These are phyloP conservation scores for Panicum virgatum DNA, from an alignment of 202 grass and related monocot species.

Conservation along the genomic window DNA sequence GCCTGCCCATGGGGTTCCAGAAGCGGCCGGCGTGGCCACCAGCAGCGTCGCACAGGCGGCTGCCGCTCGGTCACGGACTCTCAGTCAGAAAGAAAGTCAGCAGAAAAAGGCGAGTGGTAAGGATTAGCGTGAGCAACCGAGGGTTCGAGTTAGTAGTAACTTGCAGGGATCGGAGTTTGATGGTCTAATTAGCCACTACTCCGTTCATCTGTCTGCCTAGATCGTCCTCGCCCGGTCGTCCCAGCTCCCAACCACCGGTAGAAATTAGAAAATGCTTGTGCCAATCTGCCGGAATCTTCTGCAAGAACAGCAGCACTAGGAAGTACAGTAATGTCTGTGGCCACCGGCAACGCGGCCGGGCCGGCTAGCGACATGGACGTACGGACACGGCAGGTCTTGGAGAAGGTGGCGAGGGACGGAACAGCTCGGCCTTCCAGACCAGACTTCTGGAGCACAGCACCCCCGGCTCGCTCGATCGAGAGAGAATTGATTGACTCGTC, in stretches of 20 bases:
- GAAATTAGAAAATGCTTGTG: neutral
- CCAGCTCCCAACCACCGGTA: neutral
- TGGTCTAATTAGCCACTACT: neutral
- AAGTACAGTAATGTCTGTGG: neutral
- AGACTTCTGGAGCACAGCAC: neutral
- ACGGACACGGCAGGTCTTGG: neutral
- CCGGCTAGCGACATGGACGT: neutral
- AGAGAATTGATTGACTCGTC: neutral
- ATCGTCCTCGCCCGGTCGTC: neutral
- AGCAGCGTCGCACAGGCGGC: neutral
- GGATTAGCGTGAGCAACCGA: neutral
- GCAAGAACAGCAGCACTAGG: neutral
- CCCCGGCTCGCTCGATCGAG: neutral
- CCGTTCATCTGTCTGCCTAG: neutral
- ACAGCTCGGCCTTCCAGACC: neutral
- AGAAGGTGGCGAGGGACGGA: neutral
- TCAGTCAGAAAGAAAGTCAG: neutral
- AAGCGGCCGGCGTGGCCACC: conserved; percentile 2
- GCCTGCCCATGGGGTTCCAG: neutral
- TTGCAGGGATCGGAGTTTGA: neutral
- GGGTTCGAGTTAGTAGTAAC: neutral
- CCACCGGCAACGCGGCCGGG: neutral
- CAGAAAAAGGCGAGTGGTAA: neutral
- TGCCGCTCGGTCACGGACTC: neutral
- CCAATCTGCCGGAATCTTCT: neutral